Percentiles rank a stretch among this genome's conserved stretches.
Evolutionary conservation across 345 rosid species (phyloP).

Genomic region (Alliaria petiolata): DNA sequence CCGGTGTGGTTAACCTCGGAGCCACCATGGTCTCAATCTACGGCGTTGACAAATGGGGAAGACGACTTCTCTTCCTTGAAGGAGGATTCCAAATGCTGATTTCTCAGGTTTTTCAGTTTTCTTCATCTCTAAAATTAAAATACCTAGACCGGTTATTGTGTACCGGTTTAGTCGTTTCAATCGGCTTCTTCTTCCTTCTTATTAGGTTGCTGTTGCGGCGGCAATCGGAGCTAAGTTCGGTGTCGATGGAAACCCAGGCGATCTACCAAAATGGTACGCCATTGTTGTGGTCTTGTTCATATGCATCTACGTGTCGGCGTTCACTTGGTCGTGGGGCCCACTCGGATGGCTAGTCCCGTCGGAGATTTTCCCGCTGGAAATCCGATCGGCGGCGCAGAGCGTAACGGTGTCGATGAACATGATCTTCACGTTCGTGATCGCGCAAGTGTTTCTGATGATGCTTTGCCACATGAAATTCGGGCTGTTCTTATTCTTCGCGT

Average conservation of each 20-base stretch:
- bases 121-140: too few species aligned
- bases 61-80: slow-evolving; percentile 75
- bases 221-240: slow-evolving; percentile 89
- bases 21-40: slow-evolving; percentile 76
- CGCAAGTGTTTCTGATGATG: slow-evolving; percentile 74
- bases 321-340: slow-evolving; percentile 98
- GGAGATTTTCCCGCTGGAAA: slow-evolving; percentile 87
- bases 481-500: slow-evolving; percentile 24
- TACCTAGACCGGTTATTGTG: not conserved
- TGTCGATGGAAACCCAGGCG: slow-evolving; percentile 52
- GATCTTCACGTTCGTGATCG: slow-evolving; percentile 74
- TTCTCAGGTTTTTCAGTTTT: slow-evolving; percentile 59
- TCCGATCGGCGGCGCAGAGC: slow-evolving; percentile 90
- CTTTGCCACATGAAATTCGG: slow-evolving; percentile 86
- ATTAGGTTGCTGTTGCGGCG: slow-evolving; percentile 46
- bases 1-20: slow-evolving; percentile 57
- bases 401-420: slow-evolving; percentile 83
- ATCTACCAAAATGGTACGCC: slow-evolving; percentile 79
- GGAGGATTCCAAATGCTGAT: slow-evolving; percentile 85
- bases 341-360: slow-evolving; percentile 93
- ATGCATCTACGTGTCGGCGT: slow-evolving; percentile 75
- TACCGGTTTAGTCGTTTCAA: not conserved
- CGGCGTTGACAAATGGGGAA: slow-evolving; percentile 83
- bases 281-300: slow-evolving; percentile 79
- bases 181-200: too few species aligned